A percentile compares a stretch with the other conserved stretches of the same genome.
phyloP scores from a whole-genome alignment of 306 rosid species.

The Prunus salicina region DNA sequence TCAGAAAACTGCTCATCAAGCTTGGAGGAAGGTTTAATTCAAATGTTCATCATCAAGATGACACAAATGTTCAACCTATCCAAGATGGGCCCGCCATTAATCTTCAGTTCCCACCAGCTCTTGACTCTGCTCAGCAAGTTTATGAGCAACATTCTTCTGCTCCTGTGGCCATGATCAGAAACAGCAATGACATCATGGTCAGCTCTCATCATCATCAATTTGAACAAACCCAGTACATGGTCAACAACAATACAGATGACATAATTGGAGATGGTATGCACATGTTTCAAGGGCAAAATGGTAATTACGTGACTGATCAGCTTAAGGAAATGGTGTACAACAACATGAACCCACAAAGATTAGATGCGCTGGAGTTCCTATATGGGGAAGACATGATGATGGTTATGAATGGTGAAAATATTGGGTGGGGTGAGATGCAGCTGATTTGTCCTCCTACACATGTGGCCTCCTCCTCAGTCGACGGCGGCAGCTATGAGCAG shows the following conservation, averaged over 20 bases:
- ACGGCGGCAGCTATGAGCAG: conserved; percentile 24
- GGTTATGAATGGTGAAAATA: conserved; percentile 20
- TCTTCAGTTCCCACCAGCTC: conserved; percentile 25
- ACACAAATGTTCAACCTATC: conserved; percentile 10
- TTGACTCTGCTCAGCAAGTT: conserved; percentile 17
- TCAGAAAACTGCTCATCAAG: conserved; percentile 53
- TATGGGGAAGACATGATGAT: conserved; percentile 39
- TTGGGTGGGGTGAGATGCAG: conserved; percentile 45
- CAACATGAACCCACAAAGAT: conserved; percentile 23
- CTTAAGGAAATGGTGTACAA: conserved; percentile 38
- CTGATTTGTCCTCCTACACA: conserved; percentile 37
- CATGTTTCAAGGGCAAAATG: conserved; percentile 46
- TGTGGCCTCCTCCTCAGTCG: conserved; percentile 19
- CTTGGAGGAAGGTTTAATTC: conserved; percentile 64
- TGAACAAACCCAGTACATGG: conserved; percentile 19
- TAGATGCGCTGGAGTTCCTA: conserved; percentile 55
- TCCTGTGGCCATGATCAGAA: conserved; percentile 14
- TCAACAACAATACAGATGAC: neutral
- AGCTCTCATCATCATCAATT: conserved; percentile 18
- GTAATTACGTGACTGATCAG: conserved; percentile 18
- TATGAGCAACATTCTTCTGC: conserved; percentile 30
- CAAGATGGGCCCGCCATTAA: conserved; percentile 19
- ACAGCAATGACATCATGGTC: neutral
- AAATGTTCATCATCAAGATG: conserved; percentile 8
- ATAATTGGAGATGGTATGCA: conserved; percentile 5